phyloP scores from a whole-genome alignment of 305 asterid genomes.

The Andrographis paniculata region DNA sequence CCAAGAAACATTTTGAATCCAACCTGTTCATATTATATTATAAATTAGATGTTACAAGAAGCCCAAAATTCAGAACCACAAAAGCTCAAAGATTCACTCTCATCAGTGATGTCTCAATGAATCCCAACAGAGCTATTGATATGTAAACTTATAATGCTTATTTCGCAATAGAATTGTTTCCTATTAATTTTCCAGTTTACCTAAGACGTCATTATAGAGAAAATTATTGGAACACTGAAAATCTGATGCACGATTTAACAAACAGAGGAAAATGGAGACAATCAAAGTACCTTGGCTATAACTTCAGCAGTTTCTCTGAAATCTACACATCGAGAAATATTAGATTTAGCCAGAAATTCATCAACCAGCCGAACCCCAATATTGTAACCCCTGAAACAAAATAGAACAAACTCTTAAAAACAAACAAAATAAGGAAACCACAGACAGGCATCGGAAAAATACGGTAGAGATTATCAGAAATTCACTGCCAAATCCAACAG shows the following conservation, averaged over 20 bases:
- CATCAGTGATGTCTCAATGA: neutral
- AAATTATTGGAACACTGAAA: too few species aligned
- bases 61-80: neutral
- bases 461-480: neutral
- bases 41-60: neutral
- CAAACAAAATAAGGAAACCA: neutral
- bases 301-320: constrained; percentile 80
- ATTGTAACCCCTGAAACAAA: constrained; percentile 54
- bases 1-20: constrained; percentile 97
- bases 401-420: neutral
- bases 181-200: too few species aligned
- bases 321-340: constrained; percentile 63
- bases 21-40: constrained; percentile 40
- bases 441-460: neutral
- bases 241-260: neutral
- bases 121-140: too few species aligned
- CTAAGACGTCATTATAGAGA: too few species aligned
- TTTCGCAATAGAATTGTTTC: too few species aligned
- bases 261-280: neutral
- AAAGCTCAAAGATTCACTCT: neutral
- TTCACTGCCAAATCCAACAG: neutral
- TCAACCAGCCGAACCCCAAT: constrained; percentile 65
- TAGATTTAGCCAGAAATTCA: constrained; percentile 68
- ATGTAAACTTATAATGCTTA: too few species aligned
- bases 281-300: constrained; percentile 51